Base-by-base conservation (phyloP, 2,329 filamentous ascomycete genomes). In the Aureobasidium mangrovei region DNA sequence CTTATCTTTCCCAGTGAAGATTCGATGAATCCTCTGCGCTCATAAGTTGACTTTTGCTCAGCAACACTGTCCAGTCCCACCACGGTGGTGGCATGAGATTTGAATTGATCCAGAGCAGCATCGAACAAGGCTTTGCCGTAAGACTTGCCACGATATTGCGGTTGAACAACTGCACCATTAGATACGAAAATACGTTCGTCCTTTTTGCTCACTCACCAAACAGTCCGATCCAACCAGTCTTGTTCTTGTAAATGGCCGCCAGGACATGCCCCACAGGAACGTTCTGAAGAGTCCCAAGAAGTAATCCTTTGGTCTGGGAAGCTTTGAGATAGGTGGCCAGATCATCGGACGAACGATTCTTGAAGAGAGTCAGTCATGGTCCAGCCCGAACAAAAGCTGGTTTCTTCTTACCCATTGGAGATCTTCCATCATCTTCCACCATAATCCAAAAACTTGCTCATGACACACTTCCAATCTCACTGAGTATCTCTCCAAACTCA, bases 151-250 rank as follows among this genome's bases (percentile, higher is more conserved):
- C 65, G 63, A 44, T 63, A 58, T 1, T 59, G 47, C 1, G 57
- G 60, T 27, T 65, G 64, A 53, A 70, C 54, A 49, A 66, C 18
- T 18, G 18, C 18, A 18, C 18, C 18, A 18, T 18, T 18, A 18
- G 18, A 18, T 18, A 18, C 18, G 18, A 18, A 18, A 18, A 18
- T 18, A 18, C 18, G 18, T 18, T 18, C 18, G 18, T 18, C 18
- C 18, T 18, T 18, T 18, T 18, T 40, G 38, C 10, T 40, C 38
- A 4, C 38, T 4, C 26, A 40, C 38, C 62, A 64, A 71, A 70
- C 60, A 66, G 68, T 18, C 64, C 68, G 1, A 70, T 56, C 68
- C 69, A 71, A 18, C 63, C 69, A 1, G 67, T 70, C 36, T 57
- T 53, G 53, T 71, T 71, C 18, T 62, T 55, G 57, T 66, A 69